These are phyloP conservation scores for Gymnopilus dilepis DNA, from an alignment of 768 basidiomycete species.

Conservation along the genomic window DNA sequence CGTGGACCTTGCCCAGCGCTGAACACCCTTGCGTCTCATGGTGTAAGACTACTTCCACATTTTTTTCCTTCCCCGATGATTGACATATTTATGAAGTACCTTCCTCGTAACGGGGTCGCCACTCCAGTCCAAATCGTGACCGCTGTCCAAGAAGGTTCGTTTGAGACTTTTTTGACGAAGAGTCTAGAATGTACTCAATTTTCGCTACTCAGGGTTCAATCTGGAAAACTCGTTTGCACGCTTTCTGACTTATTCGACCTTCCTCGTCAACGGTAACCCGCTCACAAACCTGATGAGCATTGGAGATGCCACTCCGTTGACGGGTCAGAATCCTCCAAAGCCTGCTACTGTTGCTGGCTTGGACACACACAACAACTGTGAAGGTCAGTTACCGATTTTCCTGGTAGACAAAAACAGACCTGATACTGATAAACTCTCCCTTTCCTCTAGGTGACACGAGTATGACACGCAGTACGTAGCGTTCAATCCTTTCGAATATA, in stretches of 20 bases:
- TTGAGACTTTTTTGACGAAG: not conserved
- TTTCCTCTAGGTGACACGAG: constrained; percentile 21
- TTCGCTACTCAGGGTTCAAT: constrained; percentile 11
- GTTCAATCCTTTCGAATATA: not conserved
- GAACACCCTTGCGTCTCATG: constrained; percentile 28
- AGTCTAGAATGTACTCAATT: too few species aligned
- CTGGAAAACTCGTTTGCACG: too few species aligned
- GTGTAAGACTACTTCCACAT: constrained; percentile 12
- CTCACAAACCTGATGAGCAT: constrained; percentile 1
- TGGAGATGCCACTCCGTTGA: not conserved
- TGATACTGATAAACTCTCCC: too few species aligned
- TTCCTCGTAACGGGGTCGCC: constrained; percentile 18
- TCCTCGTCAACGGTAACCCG: too few species aligned
- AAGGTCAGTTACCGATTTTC: too few species aligned
- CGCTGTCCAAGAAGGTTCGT: constrained; percentile 22
- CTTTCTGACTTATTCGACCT: too few species aligned
- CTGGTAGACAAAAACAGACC: too few species aligned
- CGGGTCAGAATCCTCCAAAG: constrained; percentile 24
- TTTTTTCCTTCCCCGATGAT: not conserved
- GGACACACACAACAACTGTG: constrained; percentile 26
- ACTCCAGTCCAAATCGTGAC: constrained; percentile 15
- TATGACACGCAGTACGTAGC: not conserved
- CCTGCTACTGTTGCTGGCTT: constrained; percentile 28
- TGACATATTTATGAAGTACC: constrained; percentile 6
- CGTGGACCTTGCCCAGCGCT: constrained; percentile 17